phyloP scores from a whole-genome alignment of 331 rosid genomes.

The Saraca asoca region DNA sequence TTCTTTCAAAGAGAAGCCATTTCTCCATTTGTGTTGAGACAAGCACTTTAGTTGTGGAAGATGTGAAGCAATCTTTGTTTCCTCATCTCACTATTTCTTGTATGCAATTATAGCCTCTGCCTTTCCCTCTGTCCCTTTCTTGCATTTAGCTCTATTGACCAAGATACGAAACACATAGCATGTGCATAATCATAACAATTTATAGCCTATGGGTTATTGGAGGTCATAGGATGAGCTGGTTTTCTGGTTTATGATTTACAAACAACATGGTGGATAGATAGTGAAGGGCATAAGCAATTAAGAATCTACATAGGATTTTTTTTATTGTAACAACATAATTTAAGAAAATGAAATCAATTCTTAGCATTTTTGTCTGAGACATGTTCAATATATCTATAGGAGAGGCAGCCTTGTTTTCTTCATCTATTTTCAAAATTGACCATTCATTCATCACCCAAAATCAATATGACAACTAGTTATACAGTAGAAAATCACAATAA shows the following conservation, averaged over 20 bases:
- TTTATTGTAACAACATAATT: not conserved
- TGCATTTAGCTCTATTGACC: not conserved
- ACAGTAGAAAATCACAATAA: no score
- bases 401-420: no score
- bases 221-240: slow-evolving; percentile 14
- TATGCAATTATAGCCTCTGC: slow-evolving; percentile 7
- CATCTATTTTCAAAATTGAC: no score
- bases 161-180: not conserved
- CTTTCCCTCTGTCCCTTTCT: slow-evolving; percentile 18
- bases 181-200: slow-evolving; percentile 33
- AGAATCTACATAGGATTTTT: not conserved
- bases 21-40: not conserved
- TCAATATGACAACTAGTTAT: no score
- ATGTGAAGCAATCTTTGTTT: slow-evolving; percentile 39
- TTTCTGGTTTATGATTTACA: slow-evolving; percentile 2
- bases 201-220: not conserved
- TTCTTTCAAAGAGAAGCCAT: slow-evolving; percentile 19
- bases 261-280: not conserved
- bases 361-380: not conserved
- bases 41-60: slow-evolving; percentile 33
- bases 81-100: not conserved
- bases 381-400: not conserved
- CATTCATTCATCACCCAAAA: no score
- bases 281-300: no score
- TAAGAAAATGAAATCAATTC: not conserved